Conservation (phyloP, 768 basidiomycete species). For the Termitomyces sp. region DNA sequence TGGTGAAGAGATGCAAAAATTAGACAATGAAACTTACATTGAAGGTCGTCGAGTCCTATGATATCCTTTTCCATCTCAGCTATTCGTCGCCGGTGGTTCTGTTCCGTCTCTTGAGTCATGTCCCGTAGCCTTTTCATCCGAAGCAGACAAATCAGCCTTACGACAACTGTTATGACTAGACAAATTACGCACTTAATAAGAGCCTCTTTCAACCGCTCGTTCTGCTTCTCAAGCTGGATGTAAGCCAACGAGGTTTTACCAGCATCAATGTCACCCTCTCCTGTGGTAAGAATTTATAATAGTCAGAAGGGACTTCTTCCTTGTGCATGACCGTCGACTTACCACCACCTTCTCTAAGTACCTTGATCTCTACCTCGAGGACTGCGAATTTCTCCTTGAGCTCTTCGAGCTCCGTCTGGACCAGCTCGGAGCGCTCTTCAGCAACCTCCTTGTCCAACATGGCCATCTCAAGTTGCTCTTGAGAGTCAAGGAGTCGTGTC, state of each 20-base stretch:
- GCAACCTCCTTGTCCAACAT: slow-evolving; percentile 96
- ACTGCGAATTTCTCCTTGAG: slow-evolving; percentile 73
- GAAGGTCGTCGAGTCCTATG: slow-evolving; percentile 69
- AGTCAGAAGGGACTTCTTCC: not conserved
- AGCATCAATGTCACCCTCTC: slow-evolving; percentile 20
- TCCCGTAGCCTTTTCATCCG: slow-evolving; percentile 67
- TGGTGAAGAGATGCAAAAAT: not conserved
- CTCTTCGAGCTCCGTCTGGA: slow-evolving; percentile 73
- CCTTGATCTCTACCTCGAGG: slow-evolving; percentile 77
- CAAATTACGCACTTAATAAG: slow-evolving; percentile 54
- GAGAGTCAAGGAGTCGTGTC: slow-evolving; percentile 63
- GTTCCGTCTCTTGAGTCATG: slow-evolving; percentile 81
- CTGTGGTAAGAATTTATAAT: not conserved
- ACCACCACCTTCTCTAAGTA: slow-evolving; percentile 52
- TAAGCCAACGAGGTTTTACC: slow-evolving; percentile 59
- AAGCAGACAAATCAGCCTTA: not conserved
- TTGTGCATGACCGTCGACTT: slow-evolving; percentile 3
- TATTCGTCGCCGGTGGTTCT: slow-evolving; percentile 75
- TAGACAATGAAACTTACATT: slow-evolving; percentile 41
- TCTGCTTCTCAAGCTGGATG: slow-evolving; percentile 94
- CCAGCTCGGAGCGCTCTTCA: slow-evolving; percentile 83
- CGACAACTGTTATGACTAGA: not conserved
- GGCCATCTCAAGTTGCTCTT: slow-evolving; percentile 91
- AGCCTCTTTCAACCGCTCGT: slow-evolving; percentile 92
- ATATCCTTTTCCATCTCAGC: slow-evolving; percentile 89